These are phyloP conservation scores for Oldenlandia corymbosa DNA, from an alignment of 257 asterid species.

Conservation along the genomic window DNA sequence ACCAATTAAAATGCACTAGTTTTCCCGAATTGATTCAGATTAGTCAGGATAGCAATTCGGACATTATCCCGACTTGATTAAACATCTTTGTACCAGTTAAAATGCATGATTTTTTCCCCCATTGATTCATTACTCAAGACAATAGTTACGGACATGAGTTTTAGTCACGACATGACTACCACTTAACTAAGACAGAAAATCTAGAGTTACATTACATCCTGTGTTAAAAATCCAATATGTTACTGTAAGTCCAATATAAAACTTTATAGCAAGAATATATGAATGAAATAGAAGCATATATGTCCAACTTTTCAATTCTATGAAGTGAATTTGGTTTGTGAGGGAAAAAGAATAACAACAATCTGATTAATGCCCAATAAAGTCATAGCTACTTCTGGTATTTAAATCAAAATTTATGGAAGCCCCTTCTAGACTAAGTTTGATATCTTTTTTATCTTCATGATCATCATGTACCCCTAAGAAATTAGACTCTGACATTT, in stretches of 20 bases:
- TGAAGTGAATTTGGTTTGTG: too few relatives aligned
- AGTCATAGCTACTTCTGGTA: constrained; percentile 57
- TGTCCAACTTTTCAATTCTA: constrained; percentile 1
- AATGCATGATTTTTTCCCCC: too few relatives aligned
- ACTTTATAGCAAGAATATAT: background rate
- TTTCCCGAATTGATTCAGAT: too few relatives aligned
- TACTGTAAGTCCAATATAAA: background rate
- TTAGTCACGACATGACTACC: too few relatives aligned
- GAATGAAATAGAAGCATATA: background rate
- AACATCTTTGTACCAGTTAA: too few relatives aligned
- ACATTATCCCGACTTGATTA: too few relatives aligned
- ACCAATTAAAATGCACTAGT: too few relatives aligned
- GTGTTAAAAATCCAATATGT: background rate
- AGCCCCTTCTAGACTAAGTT: constrained; percentile 47
- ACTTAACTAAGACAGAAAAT: too few relatives aligned
- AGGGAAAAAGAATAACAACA: too few relatives aligned
- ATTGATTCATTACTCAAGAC: too few relatives aligned
- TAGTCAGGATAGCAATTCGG: too few relatives aligned
- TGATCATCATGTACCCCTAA: constrained; percentile 16
- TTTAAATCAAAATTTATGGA: constrained; percentile 60
- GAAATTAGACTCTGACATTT: constrained; percentile 19
- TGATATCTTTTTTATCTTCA: constrained; percentile 31
- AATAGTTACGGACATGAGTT: too few relatives aligned
- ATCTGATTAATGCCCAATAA: constrained; percentile 44
- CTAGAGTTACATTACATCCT: background rate